Conservation (phyloP, 2,329 filamentous ascomycete genomes). For the Xylaria hypoxylon region DNA sequence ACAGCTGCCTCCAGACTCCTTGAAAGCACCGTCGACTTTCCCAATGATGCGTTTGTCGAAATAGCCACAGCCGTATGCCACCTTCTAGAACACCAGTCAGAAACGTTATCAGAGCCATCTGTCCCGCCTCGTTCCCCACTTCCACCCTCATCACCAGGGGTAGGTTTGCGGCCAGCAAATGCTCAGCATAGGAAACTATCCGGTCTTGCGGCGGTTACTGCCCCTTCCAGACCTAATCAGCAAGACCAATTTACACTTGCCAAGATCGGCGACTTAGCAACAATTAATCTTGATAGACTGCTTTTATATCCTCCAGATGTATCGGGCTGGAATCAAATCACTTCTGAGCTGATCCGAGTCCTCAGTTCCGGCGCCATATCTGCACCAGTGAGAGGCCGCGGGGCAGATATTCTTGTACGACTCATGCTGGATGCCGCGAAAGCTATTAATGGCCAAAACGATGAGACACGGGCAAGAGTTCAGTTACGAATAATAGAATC, state of each 20-base stretch:
- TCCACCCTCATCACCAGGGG: constrained; percentile 52
- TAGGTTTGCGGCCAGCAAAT: constrained; percentile 44
- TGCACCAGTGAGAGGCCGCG: constrained; percentile 66
- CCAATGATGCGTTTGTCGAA: constrained; percentile 81
- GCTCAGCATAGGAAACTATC: constrained; percentile 60
- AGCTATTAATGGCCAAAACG: constrained; percentile 64
- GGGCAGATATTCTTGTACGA: constrained; percentile 72
- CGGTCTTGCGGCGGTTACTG: constrained; percentile 60
- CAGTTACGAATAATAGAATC: constrained; percentile 79
- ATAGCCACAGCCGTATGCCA: constrained; percentile 81
- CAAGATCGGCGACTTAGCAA: constrained; percentile 78
- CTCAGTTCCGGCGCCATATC: constrained; percentile 61
- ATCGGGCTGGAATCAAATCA: constrained; percentile 82
- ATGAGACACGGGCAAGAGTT: constrained; percentile 67
- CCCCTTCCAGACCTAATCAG: constrained; percentile 65
- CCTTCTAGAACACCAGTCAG: constrained; percentile 66
- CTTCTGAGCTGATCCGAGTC: constrained; percentile 63
- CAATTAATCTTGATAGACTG: constrained; percentile 80
- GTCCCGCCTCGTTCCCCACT: constrained; percentile 55
- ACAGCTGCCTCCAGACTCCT: constrained; percentile 86
- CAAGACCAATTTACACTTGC: constrained; percentile 76
- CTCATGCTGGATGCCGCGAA: constrained; percentile 69
- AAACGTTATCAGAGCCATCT: constrained; percentile 48
- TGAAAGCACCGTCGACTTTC: constrained; percentile 92
- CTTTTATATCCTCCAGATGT: constrained; percentile 72